Evolutionary conservation across 2,329 filamentous ascomycete genomes (phyloP), one percentile per base, ranked within the genome.

Genomic region (Amauroascus verrucosus): DNA sequence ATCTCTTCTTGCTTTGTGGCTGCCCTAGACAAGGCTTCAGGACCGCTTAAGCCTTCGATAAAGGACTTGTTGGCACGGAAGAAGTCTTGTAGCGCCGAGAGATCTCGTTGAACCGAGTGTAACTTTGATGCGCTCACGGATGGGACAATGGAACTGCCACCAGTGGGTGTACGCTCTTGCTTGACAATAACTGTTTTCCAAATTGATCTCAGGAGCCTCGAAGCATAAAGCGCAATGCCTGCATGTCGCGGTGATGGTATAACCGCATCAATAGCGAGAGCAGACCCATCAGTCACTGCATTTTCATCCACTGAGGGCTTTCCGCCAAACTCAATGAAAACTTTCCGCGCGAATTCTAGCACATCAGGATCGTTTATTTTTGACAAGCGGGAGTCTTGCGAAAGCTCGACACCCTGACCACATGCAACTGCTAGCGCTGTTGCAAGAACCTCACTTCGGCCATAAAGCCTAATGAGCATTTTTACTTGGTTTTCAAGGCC

Each of bases 401-500:
- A 85, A 18, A 87, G 80, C 63, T 95, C 91, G 24, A 85, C 84
- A 8, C 89, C 91, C 66, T 97, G 90, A 3, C 91, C 90, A 67
- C 93, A 98, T 35, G 93, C 90, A 28, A 98, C 93, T 9, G 93
- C 93, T 49, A 98, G 74, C 24, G 93, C 90, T 38, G 91, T 89
- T 0, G 93, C 88, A 51, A 94, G 84, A 0, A 87, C 93, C 67
- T 98, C 93, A 2, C 85, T 83, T 9, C 90, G 82, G 11, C 93
- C 93, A 65, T 97, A 98, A 8, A 84, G 78, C 54, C 83, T 81
- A 56, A 93, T 87, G 62, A 98, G 91, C 56, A 83, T 86, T 51
- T 86, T 86, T 20, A 94, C 80, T 61, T 95, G 86, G 16, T 78
- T 81, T 61, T 95, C 89, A 8, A 93, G 72, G 2, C 86, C 87